Percentiles rank a stretch among this genome's conserved stretches.
These are phyloP conservation scores for Chalaropsis ovoidea DNA, from an alignment of 2,329 filamentous ascomycete species.

Conservation along the genomic window DNA sequence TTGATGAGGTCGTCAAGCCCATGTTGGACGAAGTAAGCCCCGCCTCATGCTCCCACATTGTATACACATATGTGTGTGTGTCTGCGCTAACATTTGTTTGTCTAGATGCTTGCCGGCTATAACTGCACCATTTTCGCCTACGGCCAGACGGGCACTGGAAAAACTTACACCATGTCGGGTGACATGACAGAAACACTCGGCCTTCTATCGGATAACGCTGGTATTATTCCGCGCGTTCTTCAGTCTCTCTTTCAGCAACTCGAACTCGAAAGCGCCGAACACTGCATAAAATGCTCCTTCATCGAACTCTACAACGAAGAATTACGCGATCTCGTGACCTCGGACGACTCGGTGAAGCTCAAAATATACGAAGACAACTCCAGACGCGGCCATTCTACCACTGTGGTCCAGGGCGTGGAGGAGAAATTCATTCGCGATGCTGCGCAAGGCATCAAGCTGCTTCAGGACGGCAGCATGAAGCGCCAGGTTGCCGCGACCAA, in stretches of 20 bases:
- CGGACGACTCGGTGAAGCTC: conserved; percentile 72
- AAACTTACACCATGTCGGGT: conserved; percentile 98
- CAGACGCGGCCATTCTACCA: conserved; percentile 73
- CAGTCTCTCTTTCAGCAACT: conserved; percentile 80
- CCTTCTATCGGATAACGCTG: conserved; percentile 79
- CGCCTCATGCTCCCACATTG: not conserved
- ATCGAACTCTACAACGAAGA: conserved; percentile 99
- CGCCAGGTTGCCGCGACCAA: conserved; percentile 99
- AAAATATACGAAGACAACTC: conserved; percentile 92
- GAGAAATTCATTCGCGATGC: conserved; percentile 86
- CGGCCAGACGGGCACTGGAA: conserved; percentile 93
- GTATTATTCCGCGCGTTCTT: conserved; percentile 86
- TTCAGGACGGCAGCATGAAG: conserved; percentile 82
- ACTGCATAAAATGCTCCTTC: conserved; percentile 92
- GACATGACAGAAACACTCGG: conserved; percentile 85
- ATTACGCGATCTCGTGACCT: conserved; percentile 73
- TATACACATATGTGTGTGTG: no score
- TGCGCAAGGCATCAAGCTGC: conserved; percentile 72
- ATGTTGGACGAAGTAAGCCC: conserved; percentile 74
- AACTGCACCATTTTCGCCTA: conserved; percentile 99
- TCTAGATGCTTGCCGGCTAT: conserved; percentile 79
- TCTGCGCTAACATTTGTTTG: conserved; percentile 1
- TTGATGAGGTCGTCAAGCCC: conserved; percentile 88
- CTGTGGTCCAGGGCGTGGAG: conserved; percentile 94
- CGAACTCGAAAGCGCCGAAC: conserved; percentile 66